Conservation (phyloP, 1,284 basidiomycete genomes). For the Takashimella tepidaria region DNA sequence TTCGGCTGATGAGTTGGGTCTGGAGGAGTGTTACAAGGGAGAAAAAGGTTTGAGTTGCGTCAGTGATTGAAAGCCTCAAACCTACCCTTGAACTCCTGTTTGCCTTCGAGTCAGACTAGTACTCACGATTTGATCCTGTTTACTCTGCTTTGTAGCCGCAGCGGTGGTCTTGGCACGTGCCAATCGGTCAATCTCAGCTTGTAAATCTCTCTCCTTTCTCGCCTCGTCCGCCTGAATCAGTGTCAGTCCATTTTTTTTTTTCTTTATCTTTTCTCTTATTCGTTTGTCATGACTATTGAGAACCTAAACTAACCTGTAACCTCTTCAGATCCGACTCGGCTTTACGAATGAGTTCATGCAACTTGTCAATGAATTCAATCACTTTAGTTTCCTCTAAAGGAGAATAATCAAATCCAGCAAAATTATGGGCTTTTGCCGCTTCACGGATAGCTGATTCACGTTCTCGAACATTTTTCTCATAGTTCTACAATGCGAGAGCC, state of each 20-base stretch:
- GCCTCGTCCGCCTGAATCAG: slow-evolving; percentile 31
- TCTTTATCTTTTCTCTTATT: too few relatives aligned
- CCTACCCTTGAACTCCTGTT: too few relatives aligned
- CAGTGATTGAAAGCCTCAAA: background rate
- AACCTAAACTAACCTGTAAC: slow-evolving; percentile 26
- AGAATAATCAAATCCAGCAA: slow-evolving; percentile 63
- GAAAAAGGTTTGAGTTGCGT: slow-evolving; percentile 38
- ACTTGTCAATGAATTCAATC: slow-evolving; percentile 34
- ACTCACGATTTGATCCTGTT: slow-evolving; percentile 61
- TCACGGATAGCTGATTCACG: slow-evolving; percentile 70
- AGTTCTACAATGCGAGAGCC: slow-evolving; percentile 56
- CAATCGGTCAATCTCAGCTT: slow-evolving; percentile 36
- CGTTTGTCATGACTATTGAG: background rate
- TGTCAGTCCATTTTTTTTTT: background rate
- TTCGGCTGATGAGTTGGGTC: slow-evolving; percentile 30
- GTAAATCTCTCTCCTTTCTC: slow-evolving; percentile 38
- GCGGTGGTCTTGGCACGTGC: slow-evolving; percentile 29
- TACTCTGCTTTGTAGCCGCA: slow-evolving; percentile 36
- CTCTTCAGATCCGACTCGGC: slow-evolving; percentile 38
- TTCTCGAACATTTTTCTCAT: slow-evolving; percentile 65
- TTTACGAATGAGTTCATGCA: slow-evolving; percentile 35
- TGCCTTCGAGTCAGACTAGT: too few relatives aligned
- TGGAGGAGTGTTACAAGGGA: slow-evolving; percentile 54
- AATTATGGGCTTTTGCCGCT: slow-evolving; percentile 62
- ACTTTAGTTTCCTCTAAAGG: slow-evolving; percentile 39